Percentiles rank a stretch among this genome's conserved stretches.
These are phyloP conservation scores for Phycomyces blakesleeanus DNA, from an alignment of 192 early-diverging fungal genomes.

Conservation along the genomic window DNA sequence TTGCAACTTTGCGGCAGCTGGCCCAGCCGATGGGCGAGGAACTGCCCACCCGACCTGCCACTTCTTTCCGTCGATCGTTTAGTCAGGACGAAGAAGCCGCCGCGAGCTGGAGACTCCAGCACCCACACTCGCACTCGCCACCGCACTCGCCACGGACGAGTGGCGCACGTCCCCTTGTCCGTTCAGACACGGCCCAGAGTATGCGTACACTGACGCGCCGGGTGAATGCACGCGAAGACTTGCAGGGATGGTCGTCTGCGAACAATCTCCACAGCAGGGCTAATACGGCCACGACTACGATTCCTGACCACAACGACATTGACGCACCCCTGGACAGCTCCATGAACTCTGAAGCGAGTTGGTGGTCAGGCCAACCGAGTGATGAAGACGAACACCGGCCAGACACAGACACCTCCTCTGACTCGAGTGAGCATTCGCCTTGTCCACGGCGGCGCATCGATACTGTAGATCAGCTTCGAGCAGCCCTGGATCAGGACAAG, in stretches of 20 bases:
- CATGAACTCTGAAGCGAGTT: neutral
- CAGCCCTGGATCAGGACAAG: slow-evolving; percentile 22
- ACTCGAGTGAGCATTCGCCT: neutral
- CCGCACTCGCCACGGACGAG: neutral
- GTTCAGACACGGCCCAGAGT: neutral
- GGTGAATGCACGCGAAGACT: neutral
- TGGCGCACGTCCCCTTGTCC: neutral
- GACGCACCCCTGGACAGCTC: neutral
- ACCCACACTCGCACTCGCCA: slow-evolving; percentile 6
- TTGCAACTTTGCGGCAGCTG: slow-evolving; percentile 16
- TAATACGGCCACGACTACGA: too few relatives aligned
- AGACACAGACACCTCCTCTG: neutral
- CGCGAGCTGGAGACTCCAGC: neutral
- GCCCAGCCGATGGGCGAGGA: slow-evolving; percentile 1
- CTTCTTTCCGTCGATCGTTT: slow-evolving; percentile 1
- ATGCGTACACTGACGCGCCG: neutral
- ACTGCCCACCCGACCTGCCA: neutral
- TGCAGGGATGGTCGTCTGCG: neutral
- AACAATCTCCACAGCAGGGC: too few relatives aligned
- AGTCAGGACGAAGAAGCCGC: neutral
- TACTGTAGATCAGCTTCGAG: slow-evolving; percentile 15
- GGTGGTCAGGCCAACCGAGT: neutral
- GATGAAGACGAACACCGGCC: neutral
- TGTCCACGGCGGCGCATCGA: neutral
- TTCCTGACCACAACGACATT: neutral